A percentile compares a stretch with the other conserved stretches of the same genome.
These are phyloP conservation scores for Vanderwaltozyma polyspora DNA, from an alignment of 805 yeast species.

Conservation along the genomic window DNA sequence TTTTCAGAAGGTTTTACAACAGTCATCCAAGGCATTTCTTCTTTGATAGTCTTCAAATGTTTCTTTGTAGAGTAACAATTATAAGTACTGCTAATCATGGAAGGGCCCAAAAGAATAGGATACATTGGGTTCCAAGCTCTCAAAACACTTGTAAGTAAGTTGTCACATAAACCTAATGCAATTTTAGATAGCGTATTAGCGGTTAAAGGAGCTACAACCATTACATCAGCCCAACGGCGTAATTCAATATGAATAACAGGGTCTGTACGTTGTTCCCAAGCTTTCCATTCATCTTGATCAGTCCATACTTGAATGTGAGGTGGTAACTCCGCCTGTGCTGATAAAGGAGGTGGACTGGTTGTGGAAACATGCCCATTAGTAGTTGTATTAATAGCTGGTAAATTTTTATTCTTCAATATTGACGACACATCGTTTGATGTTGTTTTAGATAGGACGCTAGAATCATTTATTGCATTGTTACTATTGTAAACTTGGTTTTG, in stretches of 20 bases:
- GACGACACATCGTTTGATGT: background rate
- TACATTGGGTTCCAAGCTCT: slow-evolving; percentile 91
- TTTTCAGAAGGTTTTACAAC: slow-evolving; percentile 90
- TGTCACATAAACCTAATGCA: slow-evolving; percentile 84
- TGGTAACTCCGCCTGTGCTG: slow-evolving; percentile 34
- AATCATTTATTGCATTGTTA: background rate
- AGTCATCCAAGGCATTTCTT: slow-evolving; percentile 91
- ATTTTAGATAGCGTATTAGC: slow-evolving; percentile 88
- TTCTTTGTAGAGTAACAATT: slow-evolving; percentile 78
- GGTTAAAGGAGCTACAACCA: slow-evolving; percentile 85
- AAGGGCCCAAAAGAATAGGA: slow-evolving; percentile 86
- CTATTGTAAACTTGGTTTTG: background rate
- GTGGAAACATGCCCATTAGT: background rate
- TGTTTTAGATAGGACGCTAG: background rate
- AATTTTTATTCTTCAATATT: background rate
- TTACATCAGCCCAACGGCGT: slow-evolving; percentile 91
- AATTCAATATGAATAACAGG: slow-evolving; percentile 92
- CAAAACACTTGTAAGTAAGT: slow-evolving; percentile 75
- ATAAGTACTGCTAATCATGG: slow-evolving; percentile 89
- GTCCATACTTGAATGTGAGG: slow-evolving; percentile 79
- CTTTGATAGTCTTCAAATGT: slow-evolving; percentile 63
- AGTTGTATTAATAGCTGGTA: slow-evolving; percentile 1
- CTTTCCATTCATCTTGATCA: slow-evolving; percentile 86
- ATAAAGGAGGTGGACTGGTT: slow-evolving; percentile 3
- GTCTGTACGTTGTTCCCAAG: slow-evolving; percentile 70